A percentile compares a stretch with the other conserved stretches of the same genome.
phyloP scores from a whole-genome alignment of 1,284 basidiomycete species.

The Ceraceosorus guamensis region DNA sequence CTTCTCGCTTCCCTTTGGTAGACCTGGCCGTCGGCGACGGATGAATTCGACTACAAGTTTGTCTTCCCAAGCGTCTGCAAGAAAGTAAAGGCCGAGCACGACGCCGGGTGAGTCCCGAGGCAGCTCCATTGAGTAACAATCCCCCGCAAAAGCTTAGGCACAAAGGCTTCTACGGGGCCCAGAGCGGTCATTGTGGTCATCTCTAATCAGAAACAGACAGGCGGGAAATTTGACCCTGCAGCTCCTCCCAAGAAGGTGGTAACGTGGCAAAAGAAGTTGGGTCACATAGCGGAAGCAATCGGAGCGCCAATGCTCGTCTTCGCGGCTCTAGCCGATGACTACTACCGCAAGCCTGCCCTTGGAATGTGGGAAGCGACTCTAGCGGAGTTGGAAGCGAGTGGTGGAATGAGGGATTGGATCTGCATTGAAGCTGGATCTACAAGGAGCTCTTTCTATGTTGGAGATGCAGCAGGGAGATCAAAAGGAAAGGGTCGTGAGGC shows the following conservation, averaged over 20 bases:
- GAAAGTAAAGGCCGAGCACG: conserved; percentile 4
- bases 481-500: not conserved
- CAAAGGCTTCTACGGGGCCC: not conserved
- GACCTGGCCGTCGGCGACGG: conserved; percentile 18
- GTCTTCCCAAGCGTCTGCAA: conserved; percentile 1
- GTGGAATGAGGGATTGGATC: conserved; percentile 14
- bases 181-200: conserved; percentile 22
- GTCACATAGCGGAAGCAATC: conserved; percentile 19
- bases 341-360: conserved; percentile 33
- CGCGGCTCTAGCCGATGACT: conserved; percentile 31
- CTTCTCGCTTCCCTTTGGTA: not conserved
- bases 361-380: conserved; percentile 27
- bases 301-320: conserved; percentile 31
- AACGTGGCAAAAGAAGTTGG: conserved; percentile 32
- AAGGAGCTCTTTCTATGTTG: conserved; percentile 33
- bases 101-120: conserved; percentile 2
- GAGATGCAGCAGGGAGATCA: conserved; percentile 44
- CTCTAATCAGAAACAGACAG: conserved; percentile 29
- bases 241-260: conserved; percentile 12
- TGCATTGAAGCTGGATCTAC: conserved; percentile 10
- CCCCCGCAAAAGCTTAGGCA: too few species aligned
- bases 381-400: conserved; percentile 2
- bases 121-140: not conserved
- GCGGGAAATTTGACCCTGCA: not conserved
- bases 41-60: conserved; percentile 27